Evolutionary conservation across 176 grass and related monocot genomes (phyloP).

Genomic region (Bromus sterilis): DNA sequence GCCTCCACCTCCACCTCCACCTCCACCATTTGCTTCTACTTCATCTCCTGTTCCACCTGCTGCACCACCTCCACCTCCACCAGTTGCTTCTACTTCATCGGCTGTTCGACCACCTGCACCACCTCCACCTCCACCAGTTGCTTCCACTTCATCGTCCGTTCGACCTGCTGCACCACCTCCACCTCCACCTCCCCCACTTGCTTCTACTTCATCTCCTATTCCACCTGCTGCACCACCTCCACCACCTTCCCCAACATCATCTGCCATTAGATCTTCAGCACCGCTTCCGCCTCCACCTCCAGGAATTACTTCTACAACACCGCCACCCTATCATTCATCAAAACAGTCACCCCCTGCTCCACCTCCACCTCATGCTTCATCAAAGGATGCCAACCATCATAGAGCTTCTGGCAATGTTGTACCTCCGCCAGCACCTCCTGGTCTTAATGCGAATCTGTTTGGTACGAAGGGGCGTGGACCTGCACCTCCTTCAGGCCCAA

Average conservation of each 20-base stretch:
- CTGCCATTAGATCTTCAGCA: conserved; percentile 1
- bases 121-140: conserved; percentile 22
- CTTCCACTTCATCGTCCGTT: conserved; percentile 15
- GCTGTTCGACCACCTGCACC: conserved; percentile 13
- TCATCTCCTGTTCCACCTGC: conserved; percentile 24
- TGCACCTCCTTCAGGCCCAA: conserved; percentile 52
- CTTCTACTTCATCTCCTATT: conserved; percentile 25
- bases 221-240: conserved; percentile 33
- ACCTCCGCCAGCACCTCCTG: conserved; percentile 51
- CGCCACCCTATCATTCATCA: conserved; percentile 29
- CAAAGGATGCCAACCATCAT: conserved; percentile 25
- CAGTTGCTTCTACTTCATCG: conserved; percentile 26
- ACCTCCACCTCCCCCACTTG: conserved; percentile 27
- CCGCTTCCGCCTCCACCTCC: conserved; percentile 26
- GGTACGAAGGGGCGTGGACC: conserved; percentile 32
- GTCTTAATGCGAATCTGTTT: conserved; percentile 32
- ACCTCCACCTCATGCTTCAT: conserved; percentile 21
- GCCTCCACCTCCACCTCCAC: conserved; percentile 20
- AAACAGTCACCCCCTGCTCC: conserved; percentile 35
- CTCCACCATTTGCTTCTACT: conserved; percentile 29
- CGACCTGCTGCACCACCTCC: conserved; percentile 30
- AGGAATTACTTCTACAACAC: conserved; percentile 8
- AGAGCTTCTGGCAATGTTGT: conserved; percentile 22
- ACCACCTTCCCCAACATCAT: conserved; percentile 24
- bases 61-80: conserved; percentile 14